Base-by-base conservation (phyloP, 768 basidiomycete genomes). In the Cyclocybe cylindracea region DNA sequence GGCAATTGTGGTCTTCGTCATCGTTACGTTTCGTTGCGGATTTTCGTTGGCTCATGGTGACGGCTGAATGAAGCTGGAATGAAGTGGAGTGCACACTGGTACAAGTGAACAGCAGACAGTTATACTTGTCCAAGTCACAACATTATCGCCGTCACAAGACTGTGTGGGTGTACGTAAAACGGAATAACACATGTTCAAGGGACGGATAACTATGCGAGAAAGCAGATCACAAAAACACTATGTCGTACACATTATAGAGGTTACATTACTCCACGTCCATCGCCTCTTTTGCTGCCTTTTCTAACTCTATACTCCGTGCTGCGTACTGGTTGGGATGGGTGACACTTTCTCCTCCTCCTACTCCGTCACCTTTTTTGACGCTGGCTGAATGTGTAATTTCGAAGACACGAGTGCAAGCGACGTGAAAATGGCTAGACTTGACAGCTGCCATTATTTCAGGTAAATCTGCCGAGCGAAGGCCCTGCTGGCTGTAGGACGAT, bases 321-420 rank as follows among this genome's bases (percentile, higher is more conserved):
- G 85, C 85, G 56, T 91, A 91, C 60, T 93, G 88, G 67, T 99
- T 99, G 8, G 97, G 97, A 71, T 99, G 97, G 8, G 86, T 89
- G 18, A 98, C 89, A 54, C 83, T 89, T 62, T 97, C 95, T 0
- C 91, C 89, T 4, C 71, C 80, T 7, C 92, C 91, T 39, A 95
- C 60, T 0, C 96, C 97, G 10, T 97, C 92, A 2, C 94, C 94
- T 66, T 91, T 95, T 71, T 82, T 86, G 44, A 96, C 84, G 7
- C 88, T 85, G 54, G 67, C 66, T 18, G 77, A 72, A 67, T 98
- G 96, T 19, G 94, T 97, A 29, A 97, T 78, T 73, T 99, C 97
- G 68, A 94, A 99, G 16, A 98, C 93, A 18, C 95, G 81, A 7
- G 97, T 98, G 71, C 97, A 99, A 6, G 95, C 96, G 40, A 98